Percentiles rank a stretch among this genome's conserved stretches.
These are phyloP conservation scores for Hibiscus syriacus DNA, from an alignment of 345 rosid genomes.

Conservation along the genomic window DNA sequence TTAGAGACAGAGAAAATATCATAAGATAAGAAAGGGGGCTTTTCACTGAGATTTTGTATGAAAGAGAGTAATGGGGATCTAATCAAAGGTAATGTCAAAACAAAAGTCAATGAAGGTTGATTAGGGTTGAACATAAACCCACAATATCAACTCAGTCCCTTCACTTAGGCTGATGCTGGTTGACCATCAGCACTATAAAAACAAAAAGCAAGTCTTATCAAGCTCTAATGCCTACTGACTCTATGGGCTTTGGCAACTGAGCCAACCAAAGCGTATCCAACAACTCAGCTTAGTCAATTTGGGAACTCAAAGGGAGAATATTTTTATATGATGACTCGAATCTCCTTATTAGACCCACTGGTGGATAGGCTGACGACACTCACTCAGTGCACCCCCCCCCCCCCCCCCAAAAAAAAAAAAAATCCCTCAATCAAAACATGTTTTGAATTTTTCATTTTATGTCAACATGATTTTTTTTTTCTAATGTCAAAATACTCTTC, in stretches of 20 bases:
- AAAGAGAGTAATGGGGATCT: conserved; percentile 27
- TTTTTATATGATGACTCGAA: conserved; percentile 38
- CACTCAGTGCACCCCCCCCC: conserved; percentile 8
- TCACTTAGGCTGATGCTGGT: conserved; percentile 9
- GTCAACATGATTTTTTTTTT: neutral
- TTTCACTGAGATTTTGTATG: conserved; percentile 42
- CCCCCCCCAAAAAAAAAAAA: no score
- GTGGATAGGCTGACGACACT: conserved; percentile 25
- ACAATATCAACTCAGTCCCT: conserved; percentile 23
- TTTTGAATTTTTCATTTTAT: neutral
- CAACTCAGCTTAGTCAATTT: conserved; percentile 32
- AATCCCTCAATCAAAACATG: conserved; percentile 1
- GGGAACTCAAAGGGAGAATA: conserved; percentile 18
- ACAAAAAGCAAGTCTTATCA: conserved; percentile 31
- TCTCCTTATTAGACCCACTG: conserved; percentile 48
- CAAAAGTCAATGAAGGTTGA: conserved; percentile 43
- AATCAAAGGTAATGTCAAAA: conserved; percentile 35
- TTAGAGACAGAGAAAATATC: no score
- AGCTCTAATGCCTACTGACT: no score
- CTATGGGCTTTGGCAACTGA: conserved; percentile 4
- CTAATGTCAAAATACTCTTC: no score
- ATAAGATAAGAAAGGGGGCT: conserved; percentile 25
- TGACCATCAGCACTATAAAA: conserved; percentile 19
- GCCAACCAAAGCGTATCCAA: conserved; percentile 16
- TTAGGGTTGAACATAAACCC: conserved; percentile 29